Evolutionary conservation across 331 rosid species (phyloP).

Genomic region (Quercus phellos): DNA sequence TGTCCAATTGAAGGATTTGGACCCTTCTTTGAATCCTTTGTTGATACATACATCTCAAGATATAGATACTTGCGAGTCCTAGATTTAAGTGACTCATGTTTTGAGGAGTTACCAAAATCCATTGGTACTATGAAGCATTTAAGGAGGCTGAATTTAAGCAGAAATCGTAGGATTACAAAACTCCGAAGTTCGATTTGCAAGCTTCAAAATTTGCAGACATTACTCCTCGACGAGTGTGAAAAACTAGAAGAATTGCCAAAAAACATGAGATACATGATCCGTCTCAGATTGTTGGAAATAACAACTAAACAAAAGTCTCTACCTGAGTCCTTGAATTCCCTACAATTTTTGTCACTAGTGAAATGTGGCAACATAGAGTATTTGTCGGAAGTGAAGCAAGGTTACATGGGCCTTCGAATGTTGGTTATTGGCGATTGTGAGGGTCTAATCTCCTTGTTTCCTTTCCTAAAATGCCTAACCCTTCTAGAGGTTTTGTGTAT

Average conservation of each 20-base stretch:
- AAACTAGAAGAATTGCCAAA: constrained; percentile 18
- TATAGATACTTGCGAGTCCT: too few species aligned
- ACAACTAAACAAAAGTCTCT: constrained; percentile 15
- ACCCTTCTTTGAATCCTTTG: too few species aligned
- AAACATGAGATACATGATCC: constrained; percentile 8
- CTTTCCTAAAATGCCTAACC: constrained; percentile 1
- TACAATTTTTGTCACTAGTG: neutral
- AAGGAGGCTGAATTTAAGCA: constrained; percentile 2
- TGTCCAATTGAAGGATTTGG: too few species aligned
- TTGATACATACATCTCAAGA: too few species aligned
- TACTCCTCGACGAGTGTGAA: constrained; percentile 4
- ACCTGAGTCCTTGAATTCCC: neutral
- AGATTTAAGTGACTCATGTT: too few species aligned
- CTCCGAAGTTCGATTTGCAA: constrained; percentile 23
- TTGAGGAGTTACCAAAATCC: too few species aligned
- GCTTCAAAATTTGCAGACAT: constrained; percentile 18
- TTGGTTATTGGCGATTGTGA: neutral
- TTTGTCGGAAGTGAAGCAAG: neutral
- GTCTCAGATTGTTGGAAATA: constrained; percentile 14
- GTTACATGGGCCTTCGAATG: neutral
- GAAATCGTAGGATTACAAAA: neutral
- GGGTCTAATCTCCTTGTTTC: neutral
- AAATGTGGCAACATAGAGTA: constrained; percentile 1
- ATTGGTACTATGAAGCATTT: neutral
- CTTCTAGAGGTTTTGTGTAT: constrained; percentile 6